phyloP scores from a whole-genome alignment of 441 rosid species.

The Gossypium laxum region DNA sequence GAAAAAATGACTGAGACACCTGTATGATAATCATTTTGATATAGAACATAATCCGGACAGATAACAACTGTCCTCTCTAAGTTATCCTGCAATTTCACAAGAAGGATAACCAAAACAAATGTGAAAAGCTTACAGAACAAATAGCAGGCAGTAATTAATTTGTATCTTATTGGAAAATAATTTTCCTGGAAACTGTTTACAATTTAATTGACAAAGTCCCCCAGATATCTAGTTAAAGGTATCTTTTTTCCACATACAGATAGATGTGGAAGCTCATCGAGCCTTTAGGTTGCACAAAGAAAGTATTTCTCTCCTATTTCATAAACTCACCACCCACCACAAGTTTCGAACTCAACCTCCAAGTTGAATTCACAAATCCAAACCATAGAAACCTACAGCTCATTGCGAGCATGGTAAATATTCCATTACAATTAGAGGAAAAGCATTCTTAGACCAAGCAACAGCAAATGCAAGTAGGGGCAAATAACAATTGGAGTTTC shows the following conservation, averaged over 20 bases:
- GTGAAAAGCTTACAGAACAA: constrained; percentile 9
- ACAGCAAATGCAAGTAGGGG: background rate
- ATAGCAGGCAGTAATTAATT: background rate
- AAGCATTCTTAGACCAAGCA: background rate
- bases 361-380: constrained; percentile 1
- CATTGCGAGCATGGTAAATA: background rate
- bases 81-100: constrained; percentile 43
- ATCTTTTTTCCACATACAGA: background rate
- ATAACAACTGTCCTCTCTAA: constrained; percentile 31
- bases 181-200: background rate
- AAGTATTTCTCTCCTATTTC: background rate
- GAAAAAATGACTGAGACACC: constrained; percentile 54
- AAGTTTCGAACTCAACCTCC: background rate
- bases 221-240: background rate
- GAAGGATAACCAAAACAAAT: constrained; percentile 7
- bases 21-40: constrained; percentile 33
- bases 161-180: background rate
- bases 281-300: background rate
- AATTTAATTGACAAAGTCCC: background rate
- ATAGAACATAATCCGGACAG: constrained; percentile 51
- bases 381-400: background rate
- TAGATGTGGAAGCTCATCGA: background rate
- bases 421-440: background rate
- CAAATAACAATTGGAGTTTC: background rate
- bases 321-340: background rate